Evolutionary conservation across 805 yeast species (phyloP), one percentile per base, ranked within the genome.

Genomic region (Trichomonascus vanleenenianus): DNA sequence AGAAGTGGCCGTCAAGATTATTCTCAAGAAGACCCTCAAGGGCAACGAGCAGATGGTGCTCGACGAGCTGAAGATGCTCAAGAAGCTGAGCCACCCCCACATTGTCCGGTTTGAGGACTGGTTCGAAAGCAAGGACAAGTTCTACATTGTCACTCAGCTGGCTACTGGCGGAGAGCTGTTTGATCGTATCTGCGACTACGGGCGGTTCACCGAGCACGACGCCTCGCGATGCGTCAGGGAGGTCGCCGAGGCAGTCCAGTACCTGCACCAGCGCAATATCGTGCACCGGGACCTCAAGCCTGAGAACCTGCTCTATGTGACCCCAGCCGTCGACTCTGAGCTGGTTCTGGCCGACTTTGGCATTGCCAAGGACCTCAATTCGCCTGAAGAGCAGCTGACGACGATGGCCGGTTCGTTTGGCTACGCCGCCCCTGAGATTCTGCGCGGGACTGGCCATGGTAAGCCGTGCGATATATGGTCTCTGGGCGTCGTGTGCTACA

Each of bases 401-500:
- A 70, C 82, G 18, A 81, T 85, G 36, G 95, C 96, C 0, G 97
- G 97, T 1, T 85, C 96, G 1, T 81, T 86, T 64, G 97, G 98
- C 1, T 91, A 91, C 62, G 96, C 95, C 30, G 97, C 97, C 0
- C 98, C 98, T 0, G 98, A 91, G 60, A 88, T 91, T 6, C 73
- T 91, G 33, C 66, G 79, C 36, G 80, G 84, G 12, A 70, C 72
- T 34, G 97, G 96, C 7, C 97, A 91, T 65, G 95, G 96, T 34
- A 86, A 85, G 57, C 91, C 96, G 1, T 91, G 96, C 66, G 98
- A 91, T 62, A 76, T 91, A 45, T 91, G 98, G 98, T 84, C 95
- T 1, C 61, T 91, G 34, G 98, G 98, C 31, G 95, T 91, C 7
- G 86, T 91, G 39, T 78, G 96, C 0, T 93, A 87, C 63, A 89